Base-by-base conservation (phyloP, 805 yeast genomes). In the Candida methanosorbosa region DNA sequence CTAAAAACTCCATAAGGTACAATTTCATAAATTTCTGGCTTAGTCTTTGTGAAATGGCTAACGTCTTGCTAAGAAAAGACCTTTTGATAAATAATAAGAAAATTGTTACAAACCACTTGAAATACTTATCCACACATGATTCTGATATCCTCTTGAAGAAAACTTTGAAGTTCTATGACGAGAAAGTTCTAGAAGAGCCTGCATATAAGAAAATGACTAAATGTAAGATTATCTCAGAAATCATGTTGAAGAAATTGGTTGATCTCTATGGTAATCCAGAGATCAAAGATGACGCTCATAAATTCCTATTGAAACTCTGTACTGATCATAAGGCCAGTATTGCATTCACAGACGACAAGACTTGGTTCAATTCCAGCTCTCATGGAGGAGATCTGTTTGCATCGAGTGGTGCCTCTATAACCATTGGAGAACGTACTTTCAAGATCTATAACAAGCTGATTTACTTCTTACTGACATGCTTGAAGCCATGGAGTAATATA, bases 401-500 rank as follows among this genome's bases (percentile, higher is more conserved):
- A 4, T 35, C 32, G 18, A 39, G 54, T 8, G 80, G 78, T 31
- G 74, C 61, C 2, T 42, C 63, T 1, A 50, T 78, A 1, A 49
- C 54, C 0, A 59, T 75, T 12, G 75, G 76, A 43, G 68, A 66
- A 32, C 69, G 61, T 38, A 56, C 61, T 4, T 81, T 78, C 57
- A 73, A 62, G 40, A 62, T 81, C 22, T 71, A 81, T 48, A 87
- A 90, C 54, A 79, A 78, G 49, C 60, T 81, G 20, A 56, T 85
- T 4, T 78, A 75, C 46, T 69, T 78, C 3, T 56, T 84, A 5
- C 50, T 87, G 17, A 75, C 75, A 7, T 61, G 66, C 21, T 63
- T 88, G 47, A 84, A 81, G 46, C 95, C 96, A 1, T 78, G 94
- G 84, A 87, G 82, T 41, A 80, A 82, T 41, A 70, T 68, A 15